Evolutionary conservation across 495 filamentous ascomycete species (phyloP), one percentile per base, ranked within the genome.

Genomic region (Aspergillus kassunensis): DNA sequence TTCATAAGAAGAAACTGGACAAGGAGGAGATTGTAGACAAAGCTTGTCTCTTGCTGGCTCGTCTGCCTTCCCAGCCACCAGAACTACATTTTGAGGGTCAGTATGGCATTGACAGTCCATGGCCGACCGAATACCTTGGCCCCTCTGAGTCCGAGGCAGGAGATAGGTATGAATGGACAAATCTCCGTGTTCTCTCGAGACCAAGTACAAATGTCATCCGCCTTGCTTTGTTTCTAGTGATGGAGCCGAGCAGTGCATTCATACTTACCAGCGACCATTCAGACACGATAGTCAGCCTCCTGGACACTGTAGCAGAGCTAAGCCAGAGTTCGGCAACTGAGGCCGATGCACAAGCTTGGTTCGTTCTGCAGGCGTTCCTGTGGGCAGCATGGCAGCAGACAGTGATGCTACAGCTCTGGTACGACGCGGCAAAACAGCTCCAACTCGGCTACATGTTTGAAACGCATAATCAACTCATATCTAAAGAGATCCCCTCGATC

Each of bases 331-430:
- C 31, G 2, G 18, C 18, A 25, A 11, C 27, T 13, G 45, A 49
- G 45, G 12, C 3, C 9, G 31, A 49, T 23, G 45, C 45, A 9
- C 31, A 27, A 15, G 30, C 45, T 16, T 37, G 45, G 45, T 49
- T 49, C 33, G 16, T 49, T 11, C 19, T 49, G 31, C 45, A 49
- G 33, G 45, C 45, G 19, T 49, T 49, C 23, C 31, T 49, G 1
- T 49, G 45, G 45, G 45, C 45, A 37, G 33, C 31, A n/a, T 49
- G 45, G 45, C 45, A 49, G 21, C 33, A 49, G 19, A 49, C 45
- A 2, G 23, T 49, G 11, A 34, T 49, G 31, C 6, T 37, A 9
- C 45, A 49, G 25, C 18, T 49, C 11, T 49, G 45, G 45, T 37
- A 36, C 45, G 45, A 49, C 12, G 45, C 31, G 4, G 18, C 35